These are phyloP conservation scores for Sechiopsis laciniata DNA, from an alignment of 306 rosid genomes.

Conservation along the genomic window DNA sequence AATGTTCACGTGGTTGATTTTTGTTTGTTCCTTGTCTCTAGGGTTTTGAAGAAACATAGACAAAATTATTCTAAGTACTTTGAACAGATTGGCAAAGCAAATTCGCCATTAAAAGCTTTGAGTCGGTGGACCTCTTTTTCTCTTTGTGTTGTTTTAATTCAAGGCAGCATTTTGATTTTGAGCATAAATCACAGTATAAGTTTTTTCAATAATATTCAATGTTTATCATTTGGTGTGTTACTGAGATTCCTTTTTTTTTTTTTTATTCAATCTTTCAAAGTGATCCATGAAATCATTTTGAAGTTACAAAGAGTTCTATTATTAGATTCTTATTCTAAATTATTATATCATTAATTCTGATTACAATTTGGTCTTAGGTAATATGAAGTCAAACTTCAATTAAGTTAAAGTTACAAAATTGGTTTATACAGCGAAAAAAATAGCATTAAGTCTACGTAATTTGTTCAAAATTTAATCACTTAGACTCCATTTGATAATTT, in stretches of 20 bases:
- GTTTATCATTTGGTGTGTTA: too few species aligned
- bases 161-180: background rate
- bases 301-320: background rate
- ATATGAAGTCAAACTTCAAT: background rate
- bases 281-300: background rate
- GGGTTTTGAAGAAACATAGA: background rate
- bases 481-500: too few species aligned
- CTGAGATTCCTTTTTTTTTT: too few species aligned
- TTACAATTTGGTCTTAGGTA: background rate
- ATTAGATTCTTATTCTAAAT: background rate
- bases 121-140: constrained; percentile 15
- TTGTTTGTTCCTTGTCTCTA: constrained; percentile 10
- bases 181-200: too few species aligned
- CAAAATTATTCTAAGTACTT: background rate
- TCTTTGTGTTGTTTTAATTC: constrained; percentile 5
- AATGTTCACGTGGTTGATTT: background rate
- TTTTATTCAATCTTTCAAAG: too few species aligned
- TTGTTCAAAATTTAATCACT: too few species aligned
- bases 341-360: background rate
- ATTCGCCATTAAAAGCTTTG: background rate
- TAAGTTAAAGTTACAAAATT: background rate
- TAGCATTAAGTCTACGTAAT: too few species aligned
- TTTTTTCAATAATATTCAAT: background rate
- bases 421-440: too few species aligned
- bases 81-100: constrained; percentile 5